Conservation (phyloP, 257 asterid species). For the Mitragyna speciosa region DNA sequence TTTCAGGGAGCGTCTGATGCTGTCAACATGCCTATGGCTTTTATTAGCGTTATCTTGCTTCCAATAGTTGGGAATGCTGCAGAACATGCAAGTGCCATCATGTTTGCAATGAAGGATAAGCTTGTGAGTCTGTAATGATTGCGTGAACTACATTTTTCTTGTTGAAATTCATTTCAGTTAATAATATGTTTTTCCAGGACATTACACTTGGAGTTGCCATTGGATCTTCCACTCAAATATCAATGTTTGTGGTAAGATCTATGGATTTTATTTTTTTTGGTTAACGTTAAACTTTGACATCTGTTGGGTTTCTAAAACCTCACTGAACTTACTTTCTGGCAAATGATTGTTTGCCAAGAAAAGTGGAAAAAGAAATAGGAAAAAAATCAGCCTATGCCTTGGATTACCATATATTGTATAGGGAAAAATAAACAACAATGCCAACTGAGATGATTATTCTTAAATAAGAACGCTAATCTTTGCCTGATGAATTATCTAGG, state of each 20-base stretch:
- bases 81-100: slow-evolving; percentile 97
- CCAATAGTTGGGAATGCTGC: slow-evolving; percentile 98
- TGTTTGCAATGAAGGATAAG: slow-evolving; percentile 96
- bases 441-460: background rate
- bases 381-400: background rate
- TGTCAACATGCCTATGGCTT: slow-evolving; percentile 80
- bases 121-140: slow-evolving; percentile 34
- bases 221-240: slow-evolving; percentile 97
- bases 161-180: slow-evolving; percentile 6
- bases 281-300: background rate
- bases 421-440: background rate
- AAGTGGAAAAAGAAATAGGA: background rate
- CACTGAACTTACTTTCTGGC: background rate
- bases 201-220: slow-evolving; percentile 86
- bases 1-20: slow-evolving; percentile 92
- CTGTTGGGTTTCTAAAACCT: background rate
- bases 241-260: slow-evolving; percentile 90
- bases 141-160: background rate
- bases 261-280: background rate
- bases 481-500: background rate
- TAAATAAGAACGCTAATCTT: background rate
- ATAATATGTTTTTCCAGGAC: slow-evolving; percentile 37
- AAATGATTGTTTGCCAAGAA: slow-evolving; percentile 1
- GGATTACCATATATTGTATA: background rate
- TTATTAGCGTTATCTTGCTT: slow-evolving; percentile 88